Evolutionary conservation across 768 basidiomycete genomes (phyloP).

Genomic region (Exidia glandulosa): DNA sequence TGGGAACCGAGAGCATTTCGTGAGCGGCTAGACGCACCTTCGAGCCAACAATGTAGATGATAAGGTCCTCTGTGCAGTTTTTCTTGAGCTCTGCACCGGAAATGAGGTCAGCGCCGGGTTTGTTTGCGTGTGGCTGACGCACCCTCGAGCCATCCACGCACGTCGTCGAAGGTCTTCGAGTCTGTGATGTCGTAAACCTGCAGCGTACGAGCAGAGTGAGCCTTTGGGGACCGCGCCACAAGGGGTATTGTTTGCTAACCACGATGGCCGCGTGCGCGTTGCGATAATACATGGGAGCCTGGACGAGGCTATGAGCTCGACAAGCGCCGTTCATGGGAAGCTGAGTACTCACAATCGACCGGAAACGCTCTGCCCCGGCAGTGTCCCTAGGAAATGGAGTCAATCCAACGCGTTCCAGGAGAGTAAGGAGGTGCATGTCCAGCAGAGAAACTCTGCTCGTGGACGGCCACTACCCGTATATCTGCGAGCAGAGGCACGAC

Average conservation of each 20-base stretch:
- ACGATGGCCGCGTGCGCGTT: constrained; percentile 90
- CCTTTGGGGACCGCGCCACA: neutral
- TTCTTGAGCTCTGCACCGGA: constrained; percentile 65
- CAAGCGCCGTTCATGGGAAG: neutral
- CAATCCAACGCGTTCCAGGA: neutral
- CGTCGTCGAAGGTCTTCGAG: constrained; percentile 76
- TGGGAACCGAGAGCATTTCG: too few species aligned
- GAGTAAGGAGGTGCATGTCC: neutral
- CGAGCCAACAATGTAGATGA: constrained; percentile 92
- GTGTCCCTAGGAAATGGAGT: constrained; percentile 87
- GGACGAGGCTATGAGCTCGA: constrained; percentile 8
- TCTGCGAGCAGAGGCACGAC: neutral
- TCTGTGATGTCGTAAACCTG: constrained; percentile 87
- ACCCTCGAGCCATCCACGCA: constrained; percentile 86
- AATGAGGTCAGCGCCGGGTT: constrained; percentile 3
- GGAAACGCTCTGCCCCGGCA: constrained; percentile 86
- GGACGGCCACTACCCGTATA: too few species aligned
- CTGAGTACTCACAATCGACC: constrained; percentile 59
- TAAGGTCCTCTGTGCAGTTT: constrained; percentile 77
- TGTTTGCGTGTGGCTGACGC: constrained; percentile 11
- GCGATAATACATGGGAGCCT: constrained; percentile 97
- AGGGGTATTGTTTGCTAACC: constrained; percentile 10
- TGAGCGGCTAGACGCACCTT: constrained; percentile 28
- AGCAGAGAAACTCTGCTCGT: neutral
- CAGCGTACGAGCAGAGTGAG: neutral